Conservation (phyloP, 805 yeast species). For the Jamesozyma hellenica region DNA sequence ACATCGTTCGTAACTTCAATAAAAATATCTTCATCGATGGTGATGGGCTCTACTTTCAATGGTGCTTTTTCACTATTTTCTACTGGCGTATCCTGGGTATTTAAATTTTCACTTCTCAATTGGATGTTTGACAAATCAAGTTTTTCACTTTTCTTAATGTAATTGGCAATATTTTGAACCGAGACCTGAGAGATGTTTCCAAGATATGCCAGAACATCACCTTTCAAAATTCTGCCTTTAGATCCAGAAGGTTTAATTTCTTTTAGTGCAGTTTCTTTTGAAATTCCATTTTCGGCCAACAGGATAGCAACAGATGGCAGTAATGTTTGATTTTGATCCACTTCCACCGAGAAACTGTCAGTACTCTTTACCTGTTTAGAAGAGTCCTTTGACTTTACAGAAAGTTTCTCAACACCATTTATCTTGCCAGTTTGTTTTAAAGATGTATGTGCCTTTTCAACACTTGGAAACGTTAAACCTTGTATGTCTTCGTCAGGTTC, state of each 20-base stretch:
- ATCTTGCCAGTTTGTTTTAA: constrained; percentile 6
- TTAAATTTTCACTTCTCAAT: constrained; percentile 24
- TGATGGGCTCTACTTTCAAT: constrained; percentile 25
- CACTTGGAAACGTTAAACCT: constrained; percentile 46
- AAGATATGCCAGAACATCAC: constrained; percentile 78
- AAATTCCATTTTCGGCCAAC: constrained; percentile 50
- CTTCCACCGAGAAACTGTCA: constrained; percentile 28
- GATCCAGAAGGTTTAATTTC: constrained; percentile 83
- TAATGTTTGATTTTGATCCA: constrained; percentile 58
- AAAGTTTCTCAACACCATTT: not conserved
- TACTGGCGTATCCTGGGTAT: constrained; percentile 13
- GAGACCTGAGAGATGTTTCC: constrained; percentile 59
- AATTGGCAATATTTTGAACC: constrained; percentile 44
- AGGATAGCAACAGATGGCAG: constrained; percentile 72
- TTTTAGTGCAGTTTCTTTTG: constrained; percentile 57
- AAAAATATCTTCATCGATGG: constrained; percentile 22
- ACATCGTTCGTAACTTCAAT: constrained; percentile 25
- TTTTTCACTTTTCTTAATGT: constrained; percentile 45
- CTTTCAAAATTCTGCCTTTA: constrained; percentile 75
- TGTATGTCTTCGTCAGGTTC: constrained; percentile 78
- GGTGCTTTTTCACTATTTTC: constrained; percentile 8
- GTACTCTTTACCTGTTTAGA: not conserved
- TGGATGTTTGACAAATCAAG: constrained; percentile 67
- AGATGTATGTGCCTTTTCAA: constrained; percentile 12
- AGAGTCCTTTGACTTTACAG: too few species aligned